phyloP scores from a whole-genome alignment of 2,329 filamentous ascomycete species.

The Penicillium sp. region DNA sequence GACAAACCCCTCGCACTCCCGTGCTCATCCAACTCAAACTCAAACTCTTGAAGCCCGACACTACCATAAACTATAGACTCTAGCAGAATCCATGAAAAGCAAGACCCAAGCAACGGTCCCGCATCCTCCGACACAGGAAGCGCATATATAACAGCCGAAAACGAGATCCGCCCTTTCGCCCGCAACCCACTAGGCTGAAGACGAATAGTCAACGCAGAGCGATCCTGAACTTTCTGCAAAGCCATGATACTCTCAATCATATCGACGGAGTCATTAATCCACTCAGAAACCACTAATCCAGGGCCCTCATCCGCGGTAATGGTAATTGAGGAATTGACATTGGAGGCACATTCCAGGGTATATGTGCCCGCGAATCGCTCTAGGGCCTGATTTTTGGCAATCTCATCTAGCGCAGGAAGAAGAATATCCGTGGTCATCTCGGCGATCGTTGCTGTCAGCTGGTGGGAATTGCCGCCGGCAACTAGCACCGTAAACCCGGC shows the following conservation, averaged over 20 bases:
- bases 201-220: conserved; percentile 17
- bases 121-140: not conserved
- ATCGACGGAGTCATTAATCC: conserved; percentile 21
- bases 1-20: conserved; percentile 15
- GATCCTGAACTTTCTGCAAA: conserved; percentile 5
- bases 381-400: conserved; percentile 22
- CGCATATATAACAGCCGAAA: conserved; percentile 19
- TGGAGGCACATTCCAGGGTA: not conserved
- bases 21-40: conserved; percentile 16
- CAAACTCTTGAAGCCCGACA: conserved; percentile 23
- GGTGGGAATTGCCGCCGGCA: conserved; percentile 16
- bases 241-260: conserved; percentile 17
- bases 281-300: conserved; percentile 18
- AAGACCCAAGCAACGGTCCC: conserved; percentile 16
- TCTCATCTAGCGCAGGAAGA: conserved; percentile 21
- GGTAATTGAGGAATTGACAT: conserved; percentile 21
- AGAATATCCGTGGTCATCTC: conserved; percentile 19
- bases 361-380: conserved; percentile 21
- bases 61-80: conserved; percentile 19
- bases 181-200: conserved; percentile 26
- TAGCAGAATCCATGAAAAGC: conserved; percentile 17
- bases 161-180: conserved; percentile 13
- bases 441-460: conserved; percentile 5
- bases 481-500: conserved; percentile 25
- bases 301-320: conserved; percentile 21